phyloP scores from a whole-genome alignment of 257 asterid genomes.

The Primulina eburnea region DNA sequence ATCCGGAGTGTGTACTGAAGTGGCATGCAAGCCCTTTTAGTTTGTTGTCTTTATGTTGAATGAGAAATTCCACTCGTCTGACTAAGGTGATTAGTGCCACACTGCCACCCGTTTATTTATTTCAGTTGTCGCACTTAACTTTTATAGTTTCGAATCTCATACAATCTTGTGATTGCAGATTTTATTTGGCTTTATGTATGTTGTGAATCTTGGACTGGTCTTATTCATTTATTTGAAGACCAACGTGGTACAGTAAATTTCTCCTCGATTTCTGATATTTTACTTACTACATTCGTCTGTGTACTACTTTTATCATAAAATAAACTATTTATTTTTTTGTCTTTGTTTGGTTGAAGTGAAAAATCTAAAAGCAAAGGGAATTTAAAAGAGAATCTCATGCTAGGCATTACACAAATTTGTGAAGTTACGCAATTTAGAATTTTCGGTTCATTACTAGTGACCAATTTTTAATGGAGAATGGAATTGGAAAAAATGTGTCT shows the following conservation, averaged over 20 bases:
- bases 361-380: not conserved
- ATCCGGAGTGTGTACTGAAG: not conserved
- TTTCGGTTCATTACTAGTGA: not conserved
- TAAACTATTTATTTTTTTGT: not conserved
- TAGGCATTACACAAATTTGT: not conserved
- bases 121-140: no score
- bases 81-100: not conserved
- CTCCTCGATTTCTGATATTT: constrained; percentile 5
- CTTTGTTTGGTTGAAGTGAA: constrained; percentile 13
- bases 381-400: not conserved
- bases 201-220: constrained; percentile 76
- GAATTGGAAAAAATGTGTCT: not conserved
- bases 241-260: constrained; percentile 59
- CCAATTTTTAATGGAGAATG: not conserved
- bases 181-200: constrained; percentile 74
- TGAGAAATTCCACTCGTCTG: not conserved
- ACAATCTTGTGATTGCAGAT: constrained; percentile 53
- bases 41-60: not conserved
- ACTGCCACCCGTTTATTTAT: not conserved
- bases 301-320: constrained; percentile 9
- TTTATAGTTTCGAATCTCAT: constrained; percentile 7
- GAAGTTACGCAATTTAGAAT: not conserved
- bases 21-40: not conserved
- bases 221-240: constrained; percentile 75
- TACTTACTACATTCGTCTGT: not conserved